phyloP scores from a whole-genome alignment of 148 eudicot genomes.

The Vaccinium macrocarpon region DNA sequence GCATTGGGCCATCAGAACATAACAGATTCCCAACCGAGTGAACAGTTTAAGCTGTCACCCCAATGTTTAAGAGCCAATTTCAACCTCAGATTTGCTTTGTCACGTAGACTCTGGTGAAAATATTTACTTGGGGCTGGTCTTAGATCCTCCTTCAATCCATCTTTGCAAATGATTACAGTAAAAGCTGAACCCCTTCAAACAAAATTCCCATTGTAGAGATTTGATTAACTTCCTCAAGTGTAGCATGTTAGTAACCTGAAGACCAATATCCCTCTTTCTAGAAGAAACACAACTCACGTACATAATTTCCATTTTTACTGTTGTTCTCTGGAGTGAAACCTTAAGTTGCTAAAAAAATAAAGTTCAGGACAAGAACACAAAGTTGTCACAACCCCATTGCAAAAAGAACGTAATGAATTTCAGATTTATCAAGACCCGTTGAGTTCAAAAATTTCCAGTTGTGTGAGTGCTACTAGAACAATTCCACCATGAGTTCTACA shows the following conservation, averaged over 20 bases:
- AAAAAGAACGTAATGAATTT: not conserved
- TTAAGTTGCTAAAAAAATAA: not conserved
- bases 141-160: not conserved
- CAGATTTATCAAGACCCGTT: conserved; percentile 1
- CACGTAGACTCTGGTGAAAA: not conserved
- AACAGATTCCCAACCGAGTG: not conserved
- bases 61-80: not conserved
- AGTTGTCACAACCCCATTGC: not conserved
- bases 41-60: not conserved
- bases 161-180: not conserved
- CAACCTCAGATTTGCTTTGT: not conserved
- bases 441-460: not conserved
- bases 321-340: not conserved
- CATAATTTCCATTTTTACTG: not conserved
- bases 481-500: conserved; percentile 17
- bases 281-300: not conserved
- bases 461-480: not conserved
- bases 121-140: not conserved
- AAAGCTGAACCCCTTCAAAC: not conserved
- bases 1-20: not conserved
- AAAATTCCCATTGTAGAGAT: not conserved
- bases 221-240: not conserved
- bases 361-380: not conserved
- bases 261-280: not conserved
- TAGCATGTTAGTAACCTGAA: not conserved